Evolutionary conservation across 495 filamentous ascomycete species (phyloP).

Genomic region (Lophiotrema nucula): DNA sequence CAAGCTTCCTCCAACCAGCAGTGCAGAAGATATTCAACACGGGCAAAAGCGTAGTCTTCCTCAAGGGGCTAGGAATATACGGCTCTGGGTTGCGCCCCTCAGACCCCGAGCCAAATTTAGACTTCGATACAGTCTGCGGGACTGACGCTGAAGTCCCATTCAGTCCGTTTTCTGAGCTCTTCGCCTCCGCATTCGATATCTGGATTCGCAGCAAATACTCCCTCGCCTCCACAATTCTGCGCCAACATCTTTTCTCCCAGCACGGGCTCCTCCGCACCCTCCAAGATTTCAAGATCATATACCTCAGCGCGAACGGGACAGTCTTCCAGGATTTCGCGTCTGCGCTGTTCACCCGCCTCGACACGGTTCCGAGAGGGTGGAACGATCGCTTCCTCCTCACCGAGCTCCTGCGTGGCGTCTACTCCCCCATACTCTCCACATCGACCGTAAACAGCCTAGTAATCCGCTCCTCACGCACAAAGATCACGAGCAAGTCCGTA

Average conservation of each 20-base stretch:
- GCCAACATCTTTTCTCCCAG: conserved; percentile 62
- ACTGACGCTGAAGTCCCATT: conserved; percentile 45
- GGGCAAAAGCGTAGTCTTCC: conserved; percentile 83
- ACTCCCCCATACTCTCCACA: conserved; percentile 46
- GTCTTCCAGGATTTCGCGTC: conserved; percentile 60
- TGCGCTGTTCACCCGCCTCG: conserved; percentile 75
- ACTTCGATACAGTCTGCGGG: conserved; percentile 55
- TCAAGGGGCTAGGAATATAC: conserved; percentile 58
- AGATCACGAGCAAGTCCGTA: conserved; percentile 43
- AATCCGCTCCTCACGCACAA: conserved; percentile 45
- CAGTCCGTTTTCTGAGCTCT: conserved; percentile 73
- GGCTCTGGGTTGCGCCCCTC: conserved; percentile 1
- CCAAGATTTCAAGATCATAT: conserved; percentile 67
- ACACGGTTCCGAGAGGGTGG: conserved; percentile 66
- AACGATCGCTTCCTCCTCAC: conserved; percentile 80
- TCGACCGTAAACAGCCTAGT: conserved; percentile 61
- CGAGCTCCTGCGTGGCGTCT: conserved; percentile 70
- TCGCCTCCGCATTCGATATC: conserved; percentile 63
- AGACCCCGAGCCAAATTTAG: conserved; percentile 45
- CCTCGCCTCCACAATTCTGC: conserved; percentile 62
- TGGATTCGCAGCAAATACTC: conserved; percentile 74
- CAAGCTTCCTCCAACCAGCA: conserved; percentile 68
- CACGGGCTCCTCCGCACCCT: conserved; percentile 67
- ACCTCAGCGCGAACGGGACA: conserved; percentile 69
- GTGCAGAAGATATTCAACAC: conserved; percentile 73